Percentiles rank a stretch among this genome's conserved stretches.
Evolutionary conservation across 352 stramenopile genomes (phyloP).

Genomic region (Aphanomyces invadans): DNA sequence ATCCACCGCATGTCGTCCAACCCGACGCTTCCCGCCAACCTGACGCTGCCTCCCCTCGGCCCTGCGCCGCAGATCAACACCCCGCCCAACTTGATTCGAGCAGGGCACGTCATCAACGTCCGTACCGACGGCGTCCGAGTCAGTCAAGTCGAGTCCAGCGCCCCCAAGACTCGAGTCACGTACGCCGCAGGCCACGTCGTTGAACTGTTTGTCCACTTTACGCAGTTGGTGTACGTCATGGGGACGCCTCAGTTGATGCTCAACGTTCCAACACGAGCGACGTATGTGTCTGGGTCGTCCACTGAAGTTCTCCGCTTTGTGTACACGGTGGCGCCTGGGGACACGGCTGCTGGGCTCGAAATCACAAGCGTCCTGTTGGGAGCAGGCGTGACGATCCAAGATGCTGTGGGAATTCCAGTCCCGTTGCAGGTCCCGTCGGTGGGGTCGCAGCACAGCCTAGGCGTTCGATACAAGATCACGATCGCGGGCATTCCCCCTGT

Average conservation of each 20-base stretch:
- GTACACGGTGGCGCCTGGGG: constrained; percentile 29
- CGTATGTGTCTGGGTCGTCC: constrained; percentile 14
- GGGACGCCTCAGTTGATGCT: constrained; percentile 32
- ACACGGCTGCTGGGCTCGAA: constrained; percentile 42
- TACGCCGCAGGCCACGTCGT: constrained; percentile 61
- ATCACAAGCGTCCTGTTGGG: constrained; percentile 45
- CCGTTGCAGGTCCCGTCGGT: constrained; percentile 37
- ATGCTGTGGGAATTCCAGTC: constrained; percentile 35
- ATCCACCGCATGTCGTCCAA: constrained; percentile 35
- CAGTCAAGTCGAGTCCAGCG: constrained; percentile 29
- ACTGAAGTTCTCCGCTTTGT: constrained; percentile 16
- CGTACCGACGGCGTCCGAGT: constrained; percentile 53
- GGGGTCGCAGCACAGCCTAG: constrained; percentile 36
- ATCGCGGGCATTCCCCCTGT: constrained; percentile 39
- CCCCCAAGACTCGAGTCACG: constrained; percentile 27
- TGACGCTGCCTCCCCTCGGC: constrained; percentile 43
- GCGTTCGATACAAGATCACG: constrained; percentile 34
- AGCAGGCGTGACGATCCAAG: constrained; percentile 39
- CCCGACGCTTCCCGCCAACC: constrained; percentile 32
- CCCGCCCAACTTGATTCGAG: constrained; percentile 49
- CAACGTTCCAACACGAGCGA: constrained; percentile 20
- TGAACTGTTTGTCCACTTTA: constrained; percentile 45
- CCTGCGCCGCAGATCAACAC: constrained; percentile 40
- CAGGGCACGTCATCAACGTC: constrained; percentile 50
- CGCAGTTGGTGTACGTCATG: constrained; percentile 36